A percentile compares a stretch with the other conserved stretches of the same genome.
These are phyloP conservation scores for Pholiota conissans DNA, from an alignment of 768 basidiomycete genomes.

Conservation along the genomic window DNA sequence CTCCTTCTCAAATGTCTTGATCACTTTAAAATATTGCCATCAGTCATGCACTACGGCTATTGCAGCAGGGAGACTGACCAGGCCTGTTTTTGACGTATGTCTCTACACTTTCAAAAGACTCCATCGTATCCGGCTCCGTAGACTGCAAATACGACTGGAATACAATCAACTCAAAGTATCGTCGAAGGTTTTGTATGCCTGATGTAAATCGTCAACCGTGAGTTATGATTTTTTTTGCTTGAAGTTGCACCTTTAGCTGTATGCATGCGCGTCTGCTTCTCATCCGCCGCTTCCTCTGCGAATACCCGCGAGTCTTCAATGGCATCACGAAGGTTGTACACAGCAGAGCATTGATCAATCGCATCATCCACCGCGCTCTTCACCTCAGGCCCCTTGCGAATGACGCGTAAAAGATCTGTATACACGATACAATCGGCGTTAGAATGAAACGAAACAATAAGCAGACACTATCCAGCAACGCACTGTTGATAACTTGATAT, in stretches of 20 bases:
- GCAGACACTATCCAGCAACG: conserved; percentile 23
- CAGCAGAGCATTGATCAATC: conserved; percentile 81
- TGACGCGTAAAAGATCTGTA: conserved; percentile 78
- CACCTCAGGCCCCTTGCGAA: conserved; percentile 82
- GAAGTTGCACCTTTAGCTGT: conserved; percentile 67
- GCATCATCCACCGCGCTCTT: conserved; percentile 86
- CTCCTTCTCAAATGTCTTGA: conserved; percentile 94
- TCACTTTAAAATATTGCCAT: conserved; percentile 49
- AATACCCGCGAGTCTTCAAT: conserved; percentile 81
- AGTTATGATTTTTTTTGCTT: background rate
- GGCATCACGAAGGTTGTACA: conserved; percentile 83
- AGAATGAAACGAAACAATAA: background rate
- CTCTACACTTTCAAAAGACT: conserved; percentile 75
- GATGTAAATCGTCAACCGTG: conserved; percentile 8
- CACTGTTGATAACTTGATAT: conserved; percentile 90
- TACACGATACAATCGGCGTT: background rate
- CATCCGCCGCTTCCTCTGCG: conserved; percentile 78
- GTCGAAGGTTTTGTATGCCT: conserved; percentile 80
- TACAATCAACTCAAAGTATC: conserved; percentile 83
- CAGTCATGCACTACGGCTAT: background rate
- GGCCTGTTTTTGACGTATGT: conserved; percentile 82
- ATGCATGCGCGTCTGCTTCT: conserved; percentile 62
- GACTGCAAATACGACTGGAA: conserved; percentile 91
- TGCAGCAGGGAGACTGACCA: conserved; percentile 45
- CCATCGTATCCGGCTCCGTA: conserved; percentile 76